These are phyloP conservation scores for Penicillium soppii DNA, from an alignment of 495 filamentous ascomycete genomes.

Conservation along the genomic window DNA sequence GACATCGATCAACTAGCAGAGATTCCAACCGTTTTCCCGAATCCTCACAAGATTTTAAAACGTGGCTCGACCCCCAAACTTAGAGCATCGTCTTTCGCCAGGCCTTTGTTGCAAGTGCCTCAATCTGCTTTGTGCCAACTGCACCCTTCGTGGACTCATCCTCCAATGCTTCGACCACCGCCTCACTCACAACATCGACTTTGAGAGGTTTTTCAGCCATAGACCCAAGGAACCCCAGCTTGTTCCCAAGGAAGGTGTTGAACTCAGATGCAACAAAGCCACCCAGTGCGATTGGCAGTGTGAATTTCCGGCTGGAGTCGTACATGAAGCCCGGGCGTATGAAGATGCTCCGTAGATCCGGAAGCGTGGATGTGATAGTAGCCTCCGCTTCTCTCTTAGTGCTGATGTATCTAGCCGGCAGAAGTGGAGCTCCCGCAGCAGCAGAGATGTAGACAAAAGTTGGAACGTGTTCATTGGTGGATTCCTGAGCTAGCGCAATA, in stretches of 20 bases:
- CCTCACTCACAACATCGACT: slow-evolving; percentile 81
- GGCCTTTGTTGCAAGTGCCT: slow-evolving; percentile 68
- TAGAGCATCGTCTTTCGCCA: slow-evolving; percentile 84
- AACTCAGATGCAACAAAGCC: slow-evolving; percentile 66
- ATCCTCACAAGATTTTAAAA: neutral
- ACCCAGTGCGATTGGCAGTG: slow-evolving; percentile 76
- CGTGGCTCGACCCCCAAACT: slow-evolving; percentile 14
- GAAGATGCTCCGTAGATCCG: slow-evolving; percentile 75
- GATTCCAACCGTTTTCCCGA: slow-evolving; percentile 3
- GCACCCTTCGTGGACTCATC: slow-evolving; percentile 68
- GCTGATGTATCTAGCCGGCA: slow-evolving; percentile 82
- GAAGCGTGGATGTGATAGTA: slow-evolving; percentile 68
- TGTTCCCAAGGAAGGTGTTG: slow-evolving; percentile 72
- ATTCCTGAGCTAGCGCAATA: slow-evolving; percentile 82
- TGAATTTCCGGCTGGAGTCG: slow-evolving; percentile 77
- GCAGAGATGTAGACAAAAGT: slow-evolving; percentile 88
- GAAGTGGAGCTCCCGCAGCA: slow-evolving; percentile 75
- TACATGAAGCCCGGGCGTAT: slow-evolving; percentile 86
- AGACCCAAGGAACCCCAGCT: slow-evolving; percentile 69
- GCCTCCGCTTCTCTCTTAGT: slow-evolving; percentile 92
- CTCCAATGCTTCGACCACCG: slow-evolving; percentile 74
- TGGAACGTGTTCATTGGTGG: slow-evolving; percentile 58
- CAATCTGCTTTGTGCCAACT: slow-evolving; percentile 66
- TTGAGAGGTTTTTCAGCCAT: slow-evolving; percentile 83
- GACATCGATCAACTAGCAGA: slow-evolving; percentile 1